phyloP scores from a whole-genome alignment of 345 rosid species.

The Syzygium grande region DNA sequence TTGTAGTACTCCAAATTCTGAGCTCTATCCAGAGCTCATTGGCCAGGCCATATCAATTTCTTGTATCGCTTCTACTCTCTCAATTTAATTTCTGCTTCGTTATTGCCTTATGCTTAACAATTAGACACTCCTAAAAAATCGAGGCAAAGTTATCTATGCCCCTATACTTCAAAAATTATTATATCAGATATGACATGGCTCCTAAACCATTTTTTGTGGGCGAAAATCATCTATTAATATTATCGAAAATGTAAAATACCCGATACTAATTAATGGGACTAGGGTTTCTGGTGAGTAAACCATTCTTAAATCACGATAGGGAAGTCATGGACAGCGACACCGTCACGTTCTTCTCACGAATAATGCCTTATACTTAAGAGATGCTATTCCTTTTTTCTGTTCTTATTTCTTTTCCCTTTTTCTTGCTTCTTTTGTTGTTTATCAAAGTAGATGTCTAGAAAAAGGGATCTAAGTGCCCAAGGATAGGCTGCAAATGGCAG shows the following conservation, averaged over 20 bases:
- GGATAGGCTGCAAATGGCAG: slow-evolving; percentile 7
- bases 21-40: background rate
- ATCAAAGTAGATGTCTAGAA: slow-evolving; percentile 27
- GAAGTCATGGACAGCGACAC: background rate
- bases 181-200: background rate
- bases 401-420: background rate
- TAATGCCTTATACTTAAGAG: slow-evolving; percentile 1
- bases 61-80: background rate
- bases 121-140: background rate
- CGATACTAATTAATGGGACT: background rate
- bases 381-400: background rate
- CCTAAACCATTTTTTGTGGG: background rate
- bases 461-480: slow-evolving; percentile 29
- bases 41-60: background rate
- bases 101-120: background rate
- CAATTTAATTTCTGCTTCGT: background rate
- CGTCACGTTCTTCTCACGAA: background rate
- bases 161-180: background rate
- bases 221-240: background rate
- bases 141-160: background rate
- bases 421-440: background rate
- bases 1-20: background rate
- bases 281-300: background rate
- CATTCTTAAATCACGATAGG: background rate
- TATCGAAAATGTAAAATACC: background rate